Percentiles rank a stretch among this genome's conserved stretches.
These are phyloP conservation scores for Capsicum rhomboideum DNA, from an alignment of 257 asterid species.

Conservation along the genomic window DNA sequence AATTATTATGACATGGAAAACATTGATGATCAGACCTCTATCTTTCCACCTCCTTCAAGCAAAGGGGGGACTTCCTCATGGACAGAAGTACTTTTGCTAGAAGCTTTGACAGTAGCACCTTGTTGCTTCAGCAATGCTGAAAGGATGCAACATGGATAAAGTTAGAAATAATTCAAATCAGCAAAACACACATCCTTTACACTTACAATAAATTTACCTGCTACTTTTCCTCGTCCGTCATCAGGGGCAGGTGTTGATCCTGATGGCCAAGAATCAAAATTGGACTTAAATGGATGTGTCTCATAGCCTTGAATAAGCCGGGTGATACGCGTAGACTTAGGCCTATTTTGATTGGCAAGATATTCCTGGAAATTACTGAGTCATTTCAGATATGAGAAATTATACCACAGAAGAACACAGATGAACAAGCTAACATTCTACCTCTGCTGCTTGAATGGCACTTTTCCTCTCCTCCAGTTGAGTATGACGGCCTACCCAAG, in stretches of 20 bases:
- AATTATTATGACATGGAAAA: background rate
- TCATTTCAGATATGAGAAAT: slow-evolving; percentile 14
- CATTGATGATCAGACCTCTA: slow-evolving; percentile 47
- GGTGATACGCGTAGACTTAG: slow-evolving; percentile 65
- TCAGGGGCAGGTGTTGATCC: slow-evolving; percentile 78
- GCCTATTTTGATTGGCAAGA: slow-evolving; percentile 77
- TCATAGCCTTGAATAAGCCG: slow-evolving; percentile 93
- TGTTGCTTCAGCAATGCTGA: slow-evolving; percentile 95
- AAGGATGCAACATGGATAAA: slow-evolving; percentile 13
- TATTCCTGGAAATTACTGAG: slow-evolving; percentile 48
- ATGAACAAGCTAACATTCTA: slow-evolving; percentile 6
- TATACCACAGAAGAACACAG: background rate
- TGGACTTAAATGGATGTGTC: slow-evolving; percentile 82
- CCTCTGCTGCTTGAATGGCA: slow-evolving; percentile 86
- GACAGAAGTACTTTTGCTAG: slow-evolving; percentile 70
- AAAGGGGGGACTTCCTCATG: slow-evolving; percentile 87
- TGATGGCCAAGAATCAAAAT: slow-evolving; percentile 92
- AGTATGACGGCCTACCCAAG: slow-evolving; percentile 96
- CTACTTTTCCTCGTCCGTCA: slow-evolving; percentile 99
- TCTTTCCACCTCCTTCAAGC: slow-evolving; percentile 87
- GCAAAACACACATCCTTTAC: background rate
- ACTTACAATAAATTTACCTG: slow-evolving; percentile 43
- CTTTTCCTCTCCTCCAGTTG: slow-evolving; percentile 93
- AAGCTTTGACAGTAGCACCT: slow-evolving; percentile 76
- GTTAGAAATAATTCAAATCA: background rate